Percentiles rank a stretch among this genome's conserved stretches.
Conservation (phyloP, 2,329 filamentous ascomycete species). For the Trematosphaeria pertusa region DNA sequence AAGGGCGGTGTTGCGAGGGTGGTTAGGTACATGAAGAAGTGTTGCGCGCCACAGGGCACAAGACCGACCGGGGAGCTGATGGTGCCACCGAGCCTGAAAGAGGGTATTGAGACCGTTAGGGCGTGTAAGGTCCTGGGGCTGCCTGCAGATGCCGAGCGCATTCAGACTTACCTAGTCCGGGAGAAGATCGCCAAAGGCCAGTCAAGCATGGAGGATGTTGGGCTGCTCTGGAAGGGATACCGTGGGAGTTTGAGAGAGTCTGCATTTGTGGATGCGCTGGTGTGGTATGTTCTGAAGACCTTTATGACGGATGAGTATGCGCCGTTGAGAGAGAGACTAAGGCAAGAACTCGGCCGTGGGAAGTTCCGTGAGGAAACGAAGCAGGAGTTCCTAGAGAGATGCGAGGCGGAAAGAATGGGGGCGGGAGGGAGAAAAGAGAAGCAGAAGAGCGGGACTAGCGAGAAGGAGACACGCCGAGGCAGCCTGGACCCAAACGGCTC, state of each 20-base stretch:
- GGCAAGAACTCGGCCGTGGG: no score
- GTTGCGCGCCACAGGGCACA: neutral
- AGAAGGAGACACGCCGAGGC: no score
- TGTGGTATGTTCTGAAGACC: no score
- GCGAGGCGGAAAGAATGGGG: no score
- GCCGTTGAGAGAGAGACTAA: no score
- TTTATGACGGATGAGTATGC: no score
- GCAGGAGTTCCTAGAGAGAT: no score
- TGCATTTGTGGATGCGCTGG: no score
- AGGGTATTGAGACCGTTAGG: slow-evolving; percentile 6
- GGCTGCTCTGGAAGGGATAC: slow-evolving; percentile 11
- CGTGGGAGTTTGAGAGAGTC: slow-evolving; percentile 1
- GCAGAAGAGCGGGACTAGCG: no score
- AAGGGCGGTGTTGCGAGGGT: slow-evolving; percentile 3
- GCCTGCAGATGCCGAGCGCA: slow-evolving; percentile 4
- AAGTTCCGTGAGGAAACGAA: no score
- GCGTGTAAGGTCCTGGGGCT: slow-evolving; percentile 10
- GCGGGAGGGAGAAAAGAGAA: no score
- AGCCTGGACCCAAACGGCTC: no score
- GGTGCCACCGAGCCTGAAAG: slow-evolving; percentile 8
- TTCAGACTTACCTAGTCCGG: neutral
- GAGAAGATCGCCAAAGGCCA: neutral
- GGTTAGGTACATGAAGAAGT: slow-evolving; percentile 13
- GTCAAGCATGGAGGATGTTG: slow-evolving; percentile 1
- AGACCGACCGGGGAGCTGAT: slow-evolving; percentile 1